phyloP scores from a whole-genome alignment of 768 basidiomycete genomes.

The Lepiota venenata region DNA sequence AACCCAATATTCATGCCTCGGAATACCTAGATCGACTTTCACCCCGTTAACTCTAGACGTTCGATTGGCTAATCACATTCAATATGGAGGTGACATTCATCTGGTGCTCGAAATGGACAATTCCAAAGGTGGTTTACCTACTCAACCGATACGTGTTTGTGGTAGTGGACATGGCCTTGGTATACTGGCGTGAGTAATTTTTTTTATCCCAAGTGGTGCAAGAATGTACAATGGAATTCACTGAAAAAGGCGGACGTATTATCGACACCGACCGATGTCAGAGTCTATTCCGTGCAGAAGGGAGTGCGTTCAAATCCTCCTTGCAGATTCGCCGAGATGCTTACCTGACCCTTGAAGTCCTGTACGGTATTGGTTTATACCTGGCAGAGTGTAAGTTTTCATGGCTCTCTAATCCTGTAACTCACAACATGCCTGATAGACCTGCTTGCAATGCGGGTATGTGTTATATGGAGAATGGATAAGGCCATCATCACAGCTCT shows the following conservation, averaged over 20 bases:
- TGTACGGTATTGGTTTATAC: not conserved
- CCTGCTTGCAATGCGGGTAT: not conserved
- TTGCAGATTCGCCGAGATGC: not conserved
- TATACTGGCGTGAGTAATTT: constrained; percentile 15
- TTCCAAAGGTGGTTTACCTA: constrained; percentile 22
- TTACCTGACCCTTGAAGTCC: not conserved
- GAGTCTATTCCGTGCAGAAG: too few species aligned
- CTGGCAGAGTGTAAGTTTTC: not conserved
- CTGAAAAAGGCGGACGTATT: too few species aligned
- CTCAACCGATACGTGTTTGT: constrained; percentile 20
- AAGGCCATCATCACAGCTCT: not conserved
- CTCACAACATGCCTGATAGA: not conserved
- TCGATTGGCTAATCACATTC: constrained; percentile 21
- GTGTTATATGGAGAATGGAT: not conserved
- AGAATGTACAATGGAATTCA: too few species aligned
- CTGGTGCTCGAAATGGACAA: constrained; percentile 20
- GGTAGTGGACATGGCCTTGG: constrained; percentile 17
- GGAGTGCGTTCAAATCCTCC: too few species aligned
- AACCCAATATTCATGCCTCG: too few species aligned
- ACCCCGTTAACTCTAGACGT: not conserved
- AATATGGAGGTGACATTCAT: constrained; percentile 17
- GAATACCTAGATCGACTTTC: not conserved
- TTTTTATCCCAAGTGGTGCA: too few species aligned
- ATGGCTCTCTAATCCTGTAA: not conserved
- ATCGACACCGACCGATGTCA: too few species aligned